Evolutionary conservation across 2,329 filamentous ascomycete genomes (phyloP).

Genomic region (Fusarium newnesense): DNA sequence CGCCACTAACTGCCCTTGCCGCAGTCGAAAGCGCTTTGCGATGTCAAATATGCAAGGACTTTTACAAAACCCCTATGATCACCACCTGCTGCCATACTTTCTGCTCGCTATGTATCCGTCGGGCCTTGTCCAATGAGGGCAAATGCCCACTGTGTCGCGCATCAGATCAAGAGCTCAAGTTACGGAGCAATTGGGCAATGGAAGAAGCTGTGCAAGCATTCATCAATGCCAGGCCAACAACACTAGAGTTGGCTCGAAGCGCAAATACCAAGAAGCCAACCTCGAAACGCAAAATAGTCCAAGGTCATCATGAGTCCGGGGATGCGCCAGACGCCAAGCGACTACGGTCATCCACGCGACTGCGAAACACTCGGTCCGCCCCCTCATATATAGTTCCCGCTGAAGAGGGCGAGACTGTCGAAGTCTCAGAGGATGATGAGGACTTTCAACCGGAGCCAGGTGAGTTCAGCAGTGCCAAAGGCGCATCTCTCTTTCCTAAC

Average conservation of each 20-base stretch:
- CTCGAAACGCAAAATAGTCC: constrained; percentile 65
- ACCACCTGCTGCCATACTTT: constrained; percentile 97
- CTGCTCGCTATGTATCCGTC: constrained; percentile 93
- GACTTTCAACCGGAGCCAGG: constrained; percentile 47
- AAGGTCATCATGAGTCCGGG: constrained; percentile 43
- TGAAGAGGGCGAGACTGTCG: constrained; percentile 39
- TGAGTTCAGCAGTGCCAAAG: constrained; percentile 7
- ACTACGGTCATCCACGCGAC: constrained; percentile 62
- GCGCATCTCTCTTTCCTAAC: constrained; percentile 12
- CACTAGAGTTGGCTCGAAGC: constrained; percentile 72
- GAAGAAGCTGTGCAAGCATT: constrained; percentile 88
- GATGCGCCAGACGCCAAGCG: constrained; percentile 56
- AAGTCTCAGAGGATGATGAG: constrained; percentile 44
- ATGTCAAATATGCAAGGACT: constrained; percentile 98
- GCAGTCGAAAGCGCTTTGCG: constrained; percentile 85
- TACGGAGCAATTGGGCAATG: constrained; percentile 86
- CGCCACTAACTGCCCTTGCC: constrained; percentile 72
- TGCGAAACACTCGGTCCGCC: constrained; percentile 56
- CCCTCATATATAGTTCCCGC: constrained; percentile 39
- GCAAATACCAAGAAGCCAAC: constrained; percentile 1
- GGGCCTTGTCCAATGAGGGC: constrained; percentile 83
- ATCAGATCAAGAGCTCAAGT: constrained; percentile 82
- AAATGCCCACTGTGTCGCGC: constrained; percentile 88
- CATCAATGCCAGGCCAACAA: constrained; percentile 67
- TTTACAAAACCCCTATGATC: constrained; percentile 93